Conservation (phyloP, 805 yeast genomes). For the Wickerhamomyces mucosus region DNA sequence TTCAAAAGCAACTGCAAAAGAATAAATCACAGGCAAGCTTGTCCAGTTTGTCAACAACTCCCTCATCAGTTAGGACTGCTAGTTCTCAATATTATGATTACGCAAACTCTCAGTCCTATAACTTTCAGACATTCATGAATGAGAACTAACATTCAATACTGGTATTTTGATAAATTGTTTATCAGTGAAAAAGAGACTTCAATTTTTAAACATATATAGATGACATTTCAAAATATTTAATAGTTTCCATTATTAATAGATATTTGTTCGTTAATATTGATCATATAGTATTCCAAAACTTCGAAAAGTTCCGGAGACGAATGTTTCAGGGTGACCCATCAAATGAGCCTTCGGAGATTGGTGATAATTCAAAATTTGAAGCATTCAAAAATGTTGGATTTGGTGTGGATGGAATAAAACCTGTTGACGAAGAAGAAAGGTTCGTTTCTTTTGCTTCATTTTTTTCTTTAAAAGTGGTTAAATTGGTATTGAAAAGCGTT, state of each 20-base stretch:
- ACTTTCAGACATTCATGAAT: constrained; percentile 14
- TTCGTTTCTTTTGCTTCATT: constrained; percentile 1
- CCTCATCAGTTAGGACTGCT: neutral
- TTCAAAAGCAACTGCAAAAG: constrained; percentile 8
- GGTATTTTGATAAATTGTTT: too few relatives aligned
- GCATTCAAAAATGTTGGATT: constrained; percentile 13
- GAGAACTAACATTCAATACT: constrained; percentile 2
- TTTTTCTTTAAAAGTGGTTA: neutral
- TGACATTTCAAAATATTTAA: too few relatives aligned
- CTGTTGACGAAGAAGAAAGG: constrained; percentile 14
- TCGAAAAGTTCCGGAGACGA: too few relatives aligned
- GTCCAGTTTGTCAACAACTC: constrained; percentile 1
- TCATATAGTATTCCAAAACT: too few relatives aligned
- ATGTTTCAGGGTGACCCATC: too few relatives aligned
- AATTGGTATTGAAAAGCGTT: constrained; percentile 23
- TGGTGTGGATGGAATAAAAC: constrained; percentile 15
- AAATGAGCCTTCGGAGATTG: constrained; percentile 19
- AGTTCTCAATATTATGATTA: constrained; percentile 14
- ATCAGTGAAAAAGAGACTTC: neutral
- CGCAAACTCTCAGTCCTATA: constrained; percentile 9
- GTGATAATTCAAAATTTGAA: constrained; percentile 16
- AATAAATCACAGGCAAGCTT: constrained; percentile 3
- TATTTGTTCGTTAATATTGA: too few relatives aligned
- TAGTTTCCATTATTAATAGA: too few relatives aligned
- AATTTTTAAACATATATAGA: too few relatives aligned